Evolutionary conservation across 768 basidiomycete species (phyloP).

Genomic region (Tubosaeta sp.): DNA sequence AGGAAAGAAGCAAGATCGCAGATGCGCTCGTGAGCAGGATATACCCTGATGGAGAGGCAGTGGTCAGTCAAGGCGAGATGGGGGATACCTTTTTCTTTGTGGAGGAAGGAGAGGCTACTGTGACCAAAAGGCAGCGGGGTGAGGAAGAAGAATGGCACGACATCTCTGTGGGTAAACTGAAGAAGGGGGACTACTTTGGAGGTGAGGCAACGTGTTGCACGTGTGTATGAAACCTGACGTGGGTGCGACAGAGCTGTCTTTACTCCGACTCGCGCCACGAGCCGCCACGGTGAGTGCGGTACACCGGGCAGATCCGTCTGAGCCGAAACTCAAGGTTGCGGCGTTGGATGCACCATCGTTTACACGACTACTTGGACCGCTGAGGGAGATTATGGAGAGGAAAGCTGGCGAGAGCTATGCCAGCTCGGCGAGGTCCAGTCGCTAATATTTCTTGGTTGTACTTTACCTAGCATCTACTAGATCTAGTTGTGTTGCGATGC

Average conservation of each 20-base stretch:
- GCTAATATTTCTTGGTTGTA: slow-evolving; percentile 18
- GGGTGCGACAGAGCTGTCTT: slow-evolving; percentile 70
- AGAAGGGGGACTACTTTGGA: slow-evolving; percentile 97
- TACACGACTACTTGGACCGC: slow-evolving; percentile 86
- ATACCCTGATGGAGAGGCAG: slow-evolving; percentile 79
- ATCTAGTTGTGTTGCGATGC: slow-evolving; percentile 29
- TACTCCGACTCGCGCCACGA: slow-evolving; percentile 83
- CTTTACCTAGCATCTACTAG: neutral
- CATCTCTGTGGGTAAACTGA: slow-evolving; percentile 68
- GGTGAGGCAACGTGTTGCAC: slow-evolving; percentile 47
- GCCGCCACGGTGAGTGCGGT: slow-evolving; percentile 95
- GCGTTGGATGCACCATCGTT: slow-evolving; percentile 92
- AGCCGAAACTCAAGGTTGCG: slow-evolving; percentile 83
- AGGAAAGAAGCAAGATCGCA: slow-evolving; percentile 94
- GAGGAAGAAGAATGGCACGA: slow-evolving; percentile 59
- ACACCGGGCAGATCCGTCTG: slow-evolving; percentile 37
- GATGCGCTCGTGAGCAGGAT: slow-evolving; percentile 86
- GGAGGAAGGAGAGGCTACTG: slow-evolving; percentile 88
- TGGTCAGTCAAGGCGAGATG: slow-evolving; percentile 90
- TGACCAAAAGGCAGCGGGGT: slow-evolving; percentile 66
- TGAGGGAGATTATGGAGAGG: slow-evolving; percentile 91
- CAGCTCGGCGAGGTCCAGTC: slow-evolving; percentile 29
- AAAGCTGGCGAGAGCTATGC: slow-evolving; percentile 77
- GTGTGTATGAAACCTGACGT: slow-evolving; percentile 3
- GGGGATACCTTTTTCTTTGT: slow-evolving; percentile 98